These are phyloP conservation scores for Mycena capillaripes DNA, from an alignment of 768 basidiomycete genomes.

Conservation along the genomic window DNA sequence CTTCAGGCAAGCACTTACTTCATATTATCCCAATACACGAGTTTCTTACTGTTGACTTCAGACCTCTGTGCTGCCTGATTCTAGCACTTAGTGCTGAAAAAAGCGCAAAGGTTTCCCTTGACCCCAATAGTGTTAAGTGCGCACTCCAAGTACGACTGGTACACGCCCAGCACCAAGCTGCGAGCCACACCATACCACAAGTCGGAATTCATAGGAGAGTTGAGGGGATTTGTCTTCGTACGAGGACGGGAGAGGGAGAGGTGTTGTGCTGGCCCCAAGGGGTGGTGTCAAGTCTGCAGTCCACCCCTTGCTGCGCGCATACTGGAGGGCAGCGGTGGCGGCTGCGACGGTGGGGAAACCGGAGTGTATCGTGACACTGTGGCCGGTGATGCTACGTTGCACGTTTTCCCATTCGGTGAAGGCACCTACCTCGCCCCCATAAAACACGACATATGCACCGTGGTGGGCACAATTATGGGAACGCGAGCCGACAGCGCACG, in stretches of 20 bases:
- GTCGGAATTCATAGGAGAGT: background rate
- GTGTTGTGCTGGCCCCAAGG: background rate
- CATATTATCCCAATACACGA: too few species aligned
- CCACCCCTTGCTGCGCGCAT: background rate
- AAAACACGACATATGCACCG: background rate
- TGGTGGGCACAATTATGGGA: too few species aligned
- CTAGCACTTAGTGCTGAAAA: background rate
- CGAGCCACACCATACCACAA: slow-evolving; percentile 4
- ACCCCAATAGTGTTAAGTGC: background rate
- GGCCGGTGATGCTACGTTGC: background rate
- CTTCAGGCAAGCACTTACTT: too few species aligned
- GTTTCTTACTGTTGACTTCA: too few species aligned
- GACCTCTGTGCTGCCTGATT: background rate
- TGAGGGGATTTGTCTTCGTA: slow-evolving; percentile 6
- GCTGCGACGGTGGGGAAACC: background rate
- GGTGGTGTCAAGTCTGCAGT: background rate
- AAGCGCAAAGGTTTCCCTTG: background rate
- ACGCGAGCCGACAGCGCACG: too few species aligned
- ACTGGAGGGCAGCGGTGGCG: background rate
- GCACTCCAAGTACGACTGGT: slow-evolving; percentile 6
- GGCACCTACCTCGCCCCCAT: background rate
- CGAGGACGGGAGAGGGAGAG: background rate
- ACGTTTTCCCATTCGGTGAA: background rate
- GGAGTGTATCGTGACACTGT: background rate
- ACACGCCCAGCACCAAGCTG: slow-evolving; percentile 5